Evolutionary conservation across 768 basidiomycete species (phyloP), one percentile per base, ranked within the genome.

Genomic region (Mycena galopus): DNA sequence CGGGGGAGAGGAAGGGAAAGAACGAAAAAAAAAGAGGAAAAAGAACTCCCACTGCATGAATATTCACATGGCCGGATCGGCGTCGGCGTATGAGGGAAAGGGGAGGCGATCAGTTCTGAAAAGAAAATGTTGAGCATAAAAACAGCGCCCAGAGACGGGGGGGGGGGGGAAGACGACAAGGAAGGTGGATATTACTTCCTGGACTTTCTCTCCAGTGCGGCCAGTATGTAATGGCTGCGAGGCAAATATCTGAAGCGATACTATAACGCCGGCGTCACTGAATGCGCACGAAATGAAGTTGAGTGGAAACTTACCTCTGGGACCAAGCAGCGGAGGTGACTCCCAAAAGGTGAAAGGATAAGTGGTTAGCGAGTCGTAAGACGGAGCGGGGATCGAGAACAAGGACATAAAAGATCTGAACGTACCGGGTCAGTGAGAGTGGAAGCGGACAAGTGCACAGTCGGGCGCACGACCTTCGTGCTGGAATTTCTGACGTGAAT

Each of bases 391-490:
- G 53, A 55, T 55, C 53, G 53, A 27, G 4, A 55, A 55, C 53
- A 55, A 55, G 27, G 53, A 55, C 53, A 55, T n/a, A 55, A 55
- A 55, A 55, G 25, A 55, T 55, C 53, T 55, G 53, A 55, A 55
- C 53, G 53, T 55, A 55, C 27, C 27, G 53, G 53, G 53, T 55
- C 53, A 55, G 53, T 55, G 53, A 55, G 27, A 27, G 42, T 44
- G 27, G 53, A 55, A 55, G 53, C 27, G 53, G 53, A 55, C 10
- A 27, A 55, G 53, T 27, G 53, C 53, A 55, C 53, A 55, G 53
- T 30, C 53, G 53, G 53, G 53, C 53, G 27, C 53, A 55, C 53
- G 27, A 55, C 53, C 53, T 55, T 55, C 53, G 53, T 27, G 53
- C 53, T 55, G 53, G 53, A 55, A 30, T 55, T 55, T 55, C 17